A percentile compares a stretch with the other conserved stretches of the same genome.
phyloP scores from a whole-genome alignment of 2,329 filamentous ascomycete species.

The Byssochlamys sp. region DNA sequence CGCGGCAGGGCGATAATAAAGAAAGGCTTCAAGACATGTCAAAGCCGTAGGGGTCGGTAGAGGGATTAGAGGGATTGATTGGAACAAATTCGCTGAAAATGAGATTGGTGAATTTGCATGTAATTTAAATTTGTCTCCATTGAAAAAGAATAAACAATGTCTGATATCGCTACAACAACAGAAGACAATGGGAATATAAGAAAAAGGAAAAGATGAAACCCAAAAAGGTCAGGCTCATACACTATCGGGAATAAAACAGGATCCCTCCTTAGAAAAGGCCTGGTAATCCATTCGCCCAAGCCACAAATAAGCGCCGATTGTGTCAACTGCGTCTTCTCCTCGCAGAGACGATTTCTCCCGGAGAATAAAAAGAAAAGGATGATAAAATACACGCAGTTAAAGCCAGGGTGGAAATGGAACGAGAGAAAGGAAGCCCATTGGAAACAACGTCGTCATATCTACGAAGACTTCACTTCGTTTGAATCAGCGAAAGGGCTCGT shows the following conservation, averaged over 20 bases:
- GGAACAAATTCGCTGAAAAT: no score
- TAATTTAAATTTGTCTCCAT: background rate
- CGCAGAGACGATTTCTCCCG: background rate
- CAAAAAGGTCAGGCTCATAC: background rate
- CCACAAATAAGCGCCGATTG: background rate
- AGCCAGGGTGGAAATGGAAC: background rate
- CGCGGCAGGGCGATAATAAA: no score
- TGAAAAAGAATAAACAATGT: background rate
- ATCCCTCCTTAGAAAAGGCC: background rate
- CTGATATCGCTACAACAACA: background rate
- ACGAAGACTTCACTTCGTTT: background rate
- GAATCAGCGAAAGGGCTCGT: background rate
- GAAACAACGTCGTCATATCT: background rate
- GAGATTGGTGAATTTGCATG: no score
- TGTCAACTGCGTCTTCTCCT: background rate
- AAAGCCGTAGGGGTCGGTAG: no score
- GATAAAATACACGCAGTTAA: background rate
- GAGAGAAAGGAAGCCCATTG: background rate
- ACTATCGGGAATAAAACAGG: background rate
- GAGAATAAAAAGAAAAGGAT: background rate
- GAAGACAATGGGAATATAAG: background rate
- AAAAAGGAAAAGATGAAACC: background rate
- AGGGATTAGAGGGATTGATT: no score
- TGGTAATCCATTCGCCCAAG: background rate
- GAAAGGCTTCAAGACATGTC: no score